Conservation (phyloP, 352 stramenopile genomes). For the Phytophthora boehmeriae region DNA sequence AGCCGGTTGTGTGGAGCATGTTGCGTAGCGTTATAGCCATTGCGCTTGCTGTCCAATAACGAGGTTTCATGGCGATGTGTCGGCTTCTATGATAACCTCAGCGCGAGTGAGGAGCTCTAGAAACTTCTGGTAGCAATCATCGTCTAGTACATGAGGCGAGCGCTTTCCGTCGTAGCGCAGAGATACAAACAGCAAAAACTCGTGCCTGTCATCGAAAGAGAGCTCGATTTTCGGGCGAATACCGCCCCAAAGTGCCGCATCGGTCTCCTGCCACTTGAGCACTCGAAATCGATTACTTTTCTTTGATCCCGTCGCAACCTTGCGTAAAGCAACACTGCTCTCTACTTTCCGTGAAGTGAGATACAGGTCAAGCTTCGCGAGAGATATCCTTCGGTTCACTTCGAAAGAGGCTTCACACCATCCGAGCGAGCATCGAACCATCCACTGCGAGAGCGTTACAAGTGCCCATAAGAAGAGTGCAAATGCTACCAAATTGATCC, state of each 20-base stretch:
- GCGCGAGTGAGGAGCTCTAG: slow-evolving; percentile 46
- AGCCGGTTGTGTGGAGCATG: background rate
- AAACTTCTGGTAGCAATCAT: slow-evolving; percentile 51
- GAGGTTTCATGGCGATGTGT: background rate
- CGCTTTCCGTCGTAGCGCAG: slow-evolving; percentile 57
- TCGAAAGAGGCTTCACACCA: slow-evolving; percentile 87
- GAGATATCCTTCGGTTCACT: slow-evolving; percentile 53
- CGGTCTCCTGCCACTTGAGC: slow-evolving; percentile 90
- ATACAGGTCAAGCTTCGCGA: slow-evolving; percentile 34
- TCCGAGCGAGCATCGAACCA: slow-evolving; percentile 76
- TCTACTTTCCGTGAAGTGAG: slow-evolving; percentile 31
- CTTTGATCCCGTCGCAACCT: slow-evolving; percentile 16
- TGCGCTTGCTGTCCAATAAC: background rate
- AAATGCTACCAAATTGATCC: slow-evolving; percentile 90
- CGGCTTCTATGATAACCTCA: slow-evolving; percentile 27
- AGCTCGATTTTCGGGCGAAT: slow-evolving; percentile 82
- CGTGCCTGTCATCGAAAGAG: slow-evolving; percentile 63
- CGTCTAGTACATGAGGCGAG: slow-evolving; percentile 40
- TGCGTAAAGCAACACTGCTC: slow-evolving; percentile 34
- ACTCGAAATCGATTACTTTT: slow-evolving; percentile 85
- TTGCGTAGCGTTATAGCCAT: no score
- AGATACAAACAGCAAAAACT: slow-evolving; percentile 62
- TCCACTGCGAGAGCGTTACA: slow-evolving; percentile 44
- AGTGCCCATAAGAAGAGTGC: slow-evolving; percentile 56
- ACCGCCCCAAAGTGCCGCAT: slow-evolving; percentile 86